A percentile compares a stretch with the other conserved stretches of the same genome.
These are phyloP conservation scores for Solanum gandarillasii DNA, from an alignment of 257 asterid genomes.

Conservation along the genomic window DNA sequence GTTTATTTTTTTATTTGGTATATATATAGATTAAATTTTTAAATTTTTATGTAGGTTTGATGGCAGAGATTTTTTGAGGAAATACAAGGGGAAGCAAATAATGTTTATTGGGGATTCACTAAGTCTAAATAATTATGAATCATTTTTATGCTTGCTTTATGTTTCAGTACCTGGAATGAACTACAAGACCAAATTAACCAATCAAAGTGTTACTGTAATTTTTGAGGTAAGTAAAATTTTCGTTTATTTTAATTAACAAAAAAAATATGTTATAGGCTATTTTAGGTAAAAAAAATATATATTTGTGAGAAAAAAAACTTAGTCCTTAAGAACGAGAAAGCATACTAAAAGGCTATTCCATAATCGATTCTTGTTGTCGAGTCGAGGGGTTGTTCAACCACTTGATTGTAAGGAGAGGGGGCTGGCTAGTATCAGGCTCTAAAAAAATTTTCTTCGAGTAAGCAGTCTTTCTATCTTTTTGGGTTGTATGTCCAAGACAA, in stretches of 20 bases:
- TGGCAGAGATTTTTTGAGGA: conserved; percentile 5
- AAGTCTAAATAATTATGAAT: conserved; percentile 12
- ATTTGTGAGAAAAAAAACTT: not conserved
- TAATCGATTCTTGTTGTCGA: not conserved
- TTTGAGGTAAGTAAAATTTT: not conserved
- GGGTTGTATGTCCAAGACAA: not conserved
- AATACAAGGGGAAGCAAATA: conserved; percentile 9
- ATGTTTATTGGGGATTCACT: conserved; percentile 29
- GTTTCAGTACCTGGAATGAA: conserved; percentile 3
- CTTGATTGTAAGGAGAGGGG: too few species aligned
- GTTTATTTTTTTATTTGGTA: too few species aligned
- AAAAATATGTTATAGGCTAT: not conserved
- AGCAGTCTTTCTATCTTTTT: not conserved
- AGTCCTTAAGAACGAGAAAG: not conserved
- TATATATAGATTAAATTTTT: too few species aligned
- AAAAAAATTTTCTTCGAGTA: too few species aligned
- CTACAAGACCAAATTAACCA: not conserved
- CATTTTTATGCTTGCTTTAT: conserved; percentile 15
- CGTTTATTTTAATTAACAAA: not conserved
- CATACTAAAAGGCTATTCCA: not conserved
- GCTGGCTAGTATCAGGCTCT: too few species aligned
- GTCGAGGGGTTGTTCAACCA: too few species aligned
- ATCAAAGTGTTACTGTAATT: not conserved
- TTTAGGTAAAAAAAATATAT: not conserved
- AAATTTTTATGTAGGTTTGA: not conserved